Conservation (phyloP, 2,329 filamentous ascomycete genomes). For the Aureobasidium sp. region DNA sequence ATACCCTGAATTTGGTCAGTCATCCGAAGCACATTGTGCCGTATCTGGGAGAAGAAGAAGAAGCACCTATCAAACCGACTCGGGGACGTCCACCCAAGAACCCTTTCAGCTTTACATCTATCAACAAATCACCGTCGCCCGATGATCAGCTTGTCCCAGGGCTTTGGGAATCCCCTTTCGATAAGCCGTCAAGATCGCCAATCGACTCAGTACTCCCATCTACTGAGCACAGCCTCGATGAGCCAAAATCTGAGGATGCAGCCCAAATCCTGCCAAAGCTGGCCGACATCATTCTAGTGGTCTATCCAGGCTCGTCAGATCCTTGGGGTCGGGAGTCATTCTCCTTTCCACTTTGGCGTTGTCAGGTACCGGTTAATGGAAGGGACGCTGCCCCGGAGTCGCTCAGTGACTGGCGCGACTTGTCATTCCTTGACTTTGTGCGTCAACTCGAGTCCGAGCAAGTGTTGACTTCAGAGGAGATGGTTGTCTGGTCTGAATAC, state of each 20-base stretch:
- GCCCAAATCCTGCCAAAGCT: background rate
- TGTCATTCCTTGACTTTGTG: background rate
- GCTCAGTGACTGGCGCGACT: background rate
- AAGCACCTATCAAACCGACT: background rate
- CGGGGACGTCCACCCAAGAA: background rate
- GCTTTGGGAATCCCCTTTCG: background rate
- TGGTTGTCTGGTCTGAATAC: background rate
- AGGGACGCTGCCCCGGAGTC: background rate
- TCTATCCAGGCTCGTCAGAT: background rate
- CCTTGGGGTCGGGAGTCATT: background rate
- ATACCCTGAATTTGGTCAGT: too few relatives aligned
- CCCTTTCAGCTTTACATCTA: background rate
- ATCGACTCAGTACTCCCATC: background rate
- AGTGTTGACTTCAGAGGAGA: background rate
- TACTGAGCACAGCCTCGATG: background rate
- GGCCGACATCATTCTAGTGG: background rate
- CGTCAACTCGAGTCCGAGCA: background rate
- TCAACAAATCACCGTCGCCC: background rate
- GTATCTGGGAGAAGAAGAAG: background rate
- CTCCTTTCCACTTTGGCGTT: background rate
- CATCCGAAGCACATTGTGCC: background rate
- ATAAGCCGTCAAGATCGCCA: background rate
- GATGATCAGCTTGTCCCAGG: background rate
- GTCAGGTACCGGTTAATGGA: background rate
- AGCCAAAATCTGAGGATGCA: background rate